phyloP scores from a whole-genome alignment of 73 alveolate species.

The Durusdinium trenchii region DNA sequence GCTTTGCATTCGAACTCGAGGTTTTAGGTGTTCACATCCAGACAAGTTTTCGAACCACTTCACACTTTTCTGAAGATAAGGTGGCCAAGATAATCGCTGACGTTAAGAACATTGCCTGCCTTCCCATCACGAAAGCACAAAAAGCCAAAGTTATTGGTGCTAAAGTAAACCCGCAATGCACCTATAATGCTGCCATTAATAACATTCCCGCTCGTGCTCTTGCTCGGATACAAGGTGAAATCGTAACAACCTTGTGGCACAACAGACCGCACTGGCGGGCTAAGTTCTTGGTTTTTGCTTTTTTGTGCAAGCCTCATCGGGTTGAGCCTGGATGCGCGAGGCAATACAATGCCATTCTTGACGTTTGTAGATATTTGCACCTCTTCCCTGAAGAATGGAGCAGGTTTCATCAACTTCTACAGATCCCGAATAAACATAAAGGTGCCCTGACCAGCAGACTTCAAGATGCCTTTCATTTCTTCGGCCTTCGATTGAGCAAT shows the following conservation, averaged over 20 bases:
- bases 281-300: not conserved
- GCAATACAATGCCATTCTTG: not conserved
- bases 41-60: not conserved
- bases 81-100: not conserved
- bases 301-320: not conserved
- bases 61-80: too few relatives aligned
- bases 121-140: not conserved
- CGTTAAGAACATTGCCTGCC: not conserved
- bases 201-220: not conserved
- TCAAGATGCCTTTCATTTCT: too few relatives aligned
- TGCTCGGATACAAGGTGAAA: not conserved
- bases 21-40: not conserved
- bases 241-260: not conserved
- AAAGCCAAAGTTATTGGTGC: not conserved
- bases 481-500: too few relatives aligned
- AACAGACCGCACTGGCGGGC: not conserved
- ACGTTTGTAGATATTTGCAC: not conserved
- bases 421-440: too few relatives aligned
- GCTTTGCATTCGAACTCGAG: not conserved
- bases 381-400: too few relatives aligned
- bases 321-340: not conserved
- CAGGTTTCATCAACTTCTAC: too few relatives aligned
- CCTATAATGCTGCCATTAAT: not conserved
- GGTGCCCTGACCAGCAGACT: too few relatives aligned
- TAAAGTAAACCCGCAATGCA: not conserved